Evolutionary conservation across 1,284 basidiomycete species (phyloP), one percentile per base, ranked within the genome.

Genomic region (Cutaneotrichosporon sp.): DNA sequence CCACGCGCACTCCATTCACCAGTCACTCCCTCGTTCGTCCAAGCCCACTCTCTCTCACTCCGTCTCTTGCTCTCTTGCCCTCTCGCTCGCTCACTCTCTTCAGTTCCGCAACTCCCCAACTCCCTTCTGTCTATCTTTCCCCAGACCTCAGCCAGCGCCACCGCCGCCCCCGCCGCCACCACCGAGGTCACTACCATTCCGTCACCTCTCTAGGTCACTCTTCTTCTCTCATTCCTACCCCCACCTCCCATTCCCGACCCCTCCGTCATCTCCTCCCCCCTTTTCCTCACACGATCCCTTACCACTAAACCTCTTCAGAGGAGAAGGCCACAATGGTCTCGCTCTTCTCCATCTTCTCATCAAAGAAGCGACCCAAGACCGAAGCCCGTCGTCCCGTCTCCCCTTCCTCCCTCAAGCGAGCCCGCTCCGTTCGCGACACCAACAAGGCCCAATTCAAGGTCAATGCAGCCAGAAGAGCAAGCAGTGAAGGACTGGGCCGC

Each of bases 301-400:
- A 2, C 42, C 20, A 42, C 11, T 10, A 14, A 4, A 17, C 19
- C 19, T 46, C 19, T 31, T 11, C 38, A 31, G 14, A 17, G 32
- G 33, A 19, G 25, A 7, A 24, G 22, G 5, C 33, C 51, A 49
- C 25, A 44, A 69, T 69, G 67, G 65, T 67, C 39, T 69, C 67
- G 14, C 47, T 69, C 32, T 45, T 69, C 42, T 64, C 62, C 24
- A 60, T 67, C 58, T 67, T 69, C 59, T 52, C 52, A n/a, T 44
- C 42, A 17, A 67, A 67, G 57, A 66, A 64, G 55, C 63, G 64
- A 20, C 50, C 55, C 49, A 52, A 47, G 55, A 16, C 39, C 33
- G 34, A 35, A 20, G 25, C 19, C 35, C 27, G 19, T 20, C 43
- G 50, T 4, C 34, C 33, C 32, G 25, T 33, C 58, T 32, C 46